phyloP scores from a whole-genome alignment of 441 rosid species.

The Francoa sonchifolia region DNA sequence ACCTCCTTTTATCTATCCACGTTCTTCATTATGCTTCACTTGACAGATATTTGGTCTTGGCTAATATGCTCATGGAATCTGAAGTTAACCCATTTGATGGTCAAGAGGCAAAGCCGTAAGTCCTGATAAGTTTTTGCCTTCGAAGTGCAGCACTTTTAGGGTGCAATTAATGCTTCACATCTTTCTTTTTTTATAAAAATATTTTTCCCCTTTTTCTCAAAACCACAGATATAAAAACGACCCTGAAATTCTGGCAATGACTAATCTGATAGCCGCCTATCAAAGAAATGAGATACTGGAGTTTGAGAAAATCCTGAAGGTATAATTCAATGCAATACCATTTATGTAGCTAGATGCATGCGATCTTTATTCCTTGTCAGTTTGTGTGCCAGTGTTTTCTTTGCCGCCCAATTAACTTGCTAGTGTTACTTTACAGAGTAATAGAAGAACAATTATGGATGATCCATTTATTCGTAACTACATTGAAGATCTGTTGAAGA shows the following conservation, averaged over 20 bases:
- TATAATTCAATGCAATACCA: too few relatives aligned
- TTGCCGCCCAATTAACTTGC: conserved; percentile 7
- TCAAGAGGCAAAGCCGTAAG: conserved; percentile 99
- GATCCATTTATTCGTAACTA: conserved; percentile 91
- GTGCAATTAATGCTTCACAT: too few relatives aligned
- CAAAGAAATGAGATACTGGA: conserved; percentile 93
- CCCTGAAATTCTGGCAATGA: conserved; percentile 98
- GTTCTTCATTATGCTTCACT: neutral
- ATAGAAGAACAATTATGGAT: conserved; percentile 92
- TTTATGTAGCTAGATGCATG: too few relatives aligned
- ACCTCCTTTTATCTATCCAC: too few relatives aligned
- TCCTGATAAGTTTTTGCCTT: conserved; percentile 3
- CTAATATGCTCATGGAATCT: conserved; percentile 99
- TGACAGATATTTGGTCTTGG: conserved; percentile 85
- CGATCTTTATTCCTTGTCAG: too few relatives aligned
- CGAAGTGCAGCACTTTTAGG: too few relatives aligned
- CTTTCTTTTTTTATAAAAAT: too few relatives aligned
- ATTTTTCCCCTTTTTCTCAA: too few relatives aligned
- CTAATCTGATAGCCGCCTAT: conserved; percentile 91
- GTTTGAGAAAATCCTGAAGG: conserved; percentile 98
- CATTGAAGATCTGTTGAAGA: conserved; percentile 92
- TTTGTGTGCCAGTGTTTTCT: too few relatives aligned
- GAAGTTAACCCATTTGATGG: conserved; percentile 99
- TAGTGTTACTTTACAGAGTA: conserved; percentile 42
- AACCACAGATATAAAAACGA: conserved; percentile 97